Evolutionary conservation across 148 eudicot genomes (phyloP).

Genomic region (Rhododendron ovatum): DNA sequence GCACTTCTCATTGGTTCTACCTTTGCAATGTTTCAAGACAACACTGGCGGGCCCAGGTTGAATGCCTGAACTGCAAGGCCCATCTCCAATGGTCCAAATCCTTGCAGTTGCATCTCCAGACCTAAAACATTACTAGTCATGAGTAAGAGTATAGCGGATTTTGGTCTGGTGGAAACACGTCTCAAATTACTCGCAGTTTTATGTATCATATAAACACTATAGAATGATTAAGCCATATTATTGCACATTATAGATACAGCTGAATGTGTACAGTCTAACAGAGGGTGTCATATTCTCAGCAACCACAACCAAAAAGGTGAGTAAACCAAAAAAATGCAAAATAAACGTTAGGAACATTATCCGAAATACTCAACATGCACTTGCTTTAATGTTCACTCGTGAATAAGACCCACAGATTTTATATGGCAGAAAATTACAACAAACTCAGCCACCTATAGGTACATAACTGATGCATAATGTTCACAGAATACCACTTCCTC

Average conservation of each 20-base stretch:
- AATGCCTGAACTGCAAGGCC: conserved; percentile 34
- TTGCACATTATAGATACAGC: background rate
- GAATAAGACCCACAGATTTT: background rate
- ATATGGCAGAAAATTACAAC: background rate
- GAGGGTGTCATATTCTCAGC: background rate
- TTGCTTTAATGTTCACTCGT: background rate
- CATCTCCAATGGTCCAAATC: conserved; percentile 61
- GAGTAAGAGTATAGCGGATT: background rate
- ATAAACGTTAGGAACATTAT: background rate
- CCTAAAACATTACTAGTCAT: conserved; percentile 18
- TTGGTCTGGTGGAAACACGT: background rate
- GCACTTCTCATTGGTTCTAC: conserved; percentile 53
- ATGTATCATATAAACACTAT: background rate
- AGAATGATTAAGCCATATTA: background rate
- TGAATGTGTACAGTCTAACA: background rate
- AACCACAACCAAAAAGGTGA: background rate
- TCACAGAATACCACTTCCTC: background rate
- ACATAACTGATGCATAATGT: background rate
- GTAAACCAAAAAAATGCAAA: background rate
- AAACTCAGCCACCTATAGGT: background rate
- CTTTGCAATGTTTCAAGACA: conserved; percentile 54
- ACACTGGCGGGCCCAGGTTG: conserved; percentile 32
- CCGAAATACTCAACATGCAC: background rate
- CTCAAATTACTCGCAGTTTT: background rate
- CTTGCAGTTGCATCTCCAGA: conserved; percentile 80